Base-by-base conservation (phyloP, 768 basidiomycete species). In the Lactarius trivialis region DNA sequence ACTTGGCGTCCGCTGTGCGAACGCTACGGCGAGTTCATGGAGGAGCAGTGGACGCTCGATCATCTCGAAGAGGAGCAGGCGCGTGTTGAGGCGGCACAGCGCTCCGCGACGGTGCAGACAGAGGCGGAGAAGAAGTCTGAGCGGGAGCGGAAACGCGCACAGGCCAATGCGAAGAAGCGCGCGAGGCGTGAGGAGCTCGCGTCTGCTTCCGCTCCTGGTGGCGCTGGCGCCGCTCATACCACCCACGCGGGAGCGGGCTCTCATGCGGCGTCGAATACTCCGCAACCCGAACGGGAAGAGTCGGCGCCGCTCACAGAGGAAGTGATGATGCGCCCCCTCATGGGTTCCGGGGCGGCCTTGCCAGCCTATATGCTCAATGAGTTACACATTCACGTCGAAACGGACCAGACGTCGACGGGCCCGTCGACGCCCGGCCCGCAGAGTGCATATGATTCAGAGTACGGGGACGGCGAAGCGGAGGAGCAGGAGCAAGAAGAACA, bases 1-100 rank as follows among this genome's bases (percentile, higher is more conserved):
- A 84, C 78, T 0, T 95, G 92, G 89, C 81, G 86, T 26, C 90
- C 96, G 2, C 79, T 91, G 50, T 84, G 78, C 65, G 93, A 97
- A 58, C 85, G 95, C 8, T 98, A 96, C 73, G 58, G 79, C 21
- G 92, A 96, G 71, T 97, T 84, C 69, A 86, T 89, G 81, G 75
- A 76, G 53, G 94, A 97, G 71, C 91, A 95, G 71, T 86, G 85
- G 81, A 79, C 74, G 7, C 73, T 91, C 57, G 95, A 98, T 68
- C 82, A 77, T 15, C 70, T 76, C 43, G 96, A 98, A 67, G 94
- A 94, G 70, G 79, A 79, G 32, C 84, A 86, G 67, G 84, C 85
- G 0, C 78, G 77, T 75, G 12, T 79, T 80, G 70, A 77, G 43
- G 61, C 65, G 1, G 61, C 45, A 15, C 58, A 63, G 51, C 64